Conservation (phyloP, 768 basidiomycete species). For the Rhizopogon vinicolor region DNA sequence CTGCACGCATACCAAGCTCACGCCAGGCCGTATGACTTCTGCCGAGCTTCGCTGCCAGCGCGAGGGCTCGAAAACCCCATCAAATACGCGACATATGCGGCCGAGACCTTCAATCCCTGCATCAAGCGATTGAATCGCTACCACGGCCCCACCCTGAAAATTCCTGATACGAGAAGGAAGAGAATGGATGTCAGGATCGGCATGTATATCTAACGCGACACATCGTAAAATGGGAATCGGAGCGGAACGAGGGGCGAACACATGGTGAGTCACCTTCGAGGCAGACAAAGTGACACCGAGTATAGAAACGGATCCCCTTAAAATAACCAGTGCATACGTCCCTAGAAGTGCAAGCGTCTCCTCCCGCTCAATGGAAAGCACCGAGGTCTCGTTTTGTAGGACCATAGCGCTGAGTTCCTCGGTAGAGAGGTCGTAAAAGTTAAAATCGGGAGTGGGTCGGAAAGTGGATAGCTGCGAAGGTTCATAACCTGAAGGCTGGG, state of each 20-base stretch:
- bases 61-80: slow-evolving; percentile 55
- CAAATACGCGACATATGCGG: slow-evolving; percentile 55
- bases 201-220: slow-evolving; percentile 12
- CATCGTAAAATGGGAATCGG: slow-evolving; percentile 57
- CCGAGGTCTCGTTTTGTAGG: neutral
- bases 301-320: slow-evolving; percentile 57
- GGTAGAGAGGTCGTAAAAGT: neutral
- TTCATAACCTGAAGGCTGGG: neutral
- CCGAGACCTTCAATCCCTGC: slow-evolving; percentile 69
- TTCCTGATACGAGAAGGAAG: slow-evolving; percentile 10
- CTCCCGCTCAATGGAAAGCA: neutral
- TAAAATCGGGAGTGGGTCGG: neutral
- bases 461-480: neutral
- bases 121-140: slow-evolving; percentile 53
- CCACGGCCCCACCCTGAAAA: slow-evolving; percentile 29
- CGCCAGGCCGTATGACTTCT: slow-evolving; percentile 8
- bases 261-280: slow-evolving; percentile 36
- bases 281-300: slow-evolving; percentile 48
- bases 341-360: slow-evolving; percentile 58
- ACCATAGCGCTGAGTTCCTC: neutral
- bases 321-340: slow-evolving; percentile 51
- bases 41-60: slow-evolving; percentile 34
- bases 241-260: slow-evolving; percentile 79
- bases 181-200: neutral
- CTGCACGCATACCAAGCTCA: slow-evolving; percentile 43